Evolutionary conservation across 2,329 filamentous ascomycete genomes (phyloP).

Genomic region (Cladosporium sp.): DNA sequence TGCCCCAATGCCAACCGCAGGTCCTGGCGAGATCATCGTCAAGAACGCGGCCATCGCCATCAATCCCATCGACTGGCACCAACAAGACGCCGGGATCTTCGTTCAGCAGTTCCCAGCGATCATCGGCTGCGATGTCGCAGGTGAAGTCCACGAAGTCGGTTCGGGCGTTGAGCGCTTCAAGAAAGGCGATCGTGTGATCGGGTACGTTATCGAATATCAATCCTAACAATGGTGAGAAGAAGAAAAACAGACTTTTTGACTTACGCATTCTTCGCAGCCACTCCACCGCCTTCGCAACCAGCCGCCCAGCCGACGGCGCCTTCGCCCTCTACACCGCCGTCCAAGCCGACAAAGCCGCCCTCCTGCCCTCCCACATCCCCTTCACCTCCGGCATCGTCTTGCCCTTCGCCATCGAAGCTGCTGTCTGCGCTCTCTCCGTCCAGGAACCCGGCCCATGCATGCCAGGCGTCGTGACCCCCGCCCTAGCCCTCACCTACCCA

Average conservation of each 20-base stretch:
- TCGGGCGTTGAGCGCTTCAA: slow-evolving; percentile 25
- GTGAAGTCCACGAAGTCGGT: slow-evolving; percentile 33
- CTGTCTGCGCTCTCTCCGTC: slow-evolving; percentile 24
- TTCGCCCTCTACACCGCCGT: slow-evolving; percentile 36
- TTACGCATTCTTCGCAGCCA: not conserved
- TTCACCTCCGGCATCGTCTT: slow-evolving; percentile 38
- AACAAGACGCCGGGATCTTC: not conserved
- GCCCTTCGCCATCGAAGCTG: slow-evolving; percentile 42
- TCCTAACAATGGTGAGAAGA: too few species aligned
- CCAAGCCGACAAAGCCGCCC: slow-evolving; percentile 34
- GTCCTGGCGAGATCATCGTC: slow-evolving; percentile 30
- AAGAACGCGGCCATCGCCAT: slow-evolving; percentile 32
- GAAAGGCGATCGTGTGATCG: slow-evolving; percentile 32
- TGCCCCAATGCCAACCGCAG: slow-evolving; percentile 26
- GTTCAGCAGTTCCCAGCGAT: slow-evolving; percentile 24
- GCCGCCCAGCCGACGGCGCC: slow-evolving; percentile 23
- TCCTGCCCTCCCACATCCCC: slow-evolving; percentile 38
- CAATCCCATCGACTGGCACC: slow-evolving; percentile 31
- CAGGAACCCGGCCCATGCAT: not conserved
- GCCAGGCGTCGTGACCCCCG: slow-evolving; percentile 22
- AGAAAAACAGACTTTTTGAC: too few species aligned
- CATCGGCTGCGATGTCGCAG: slow-evolving; percentile 32
- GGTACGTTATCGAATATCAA: not conserved
- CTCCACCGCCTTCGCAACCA: slow-evolving; percentile 18
- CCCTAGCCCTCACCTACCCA: slow-evolving; percentile 20